phyloP scores from a whole-genome alignment of 2,329 filamentous ascomycete genomes.

The Metarhizium album region DNA sequence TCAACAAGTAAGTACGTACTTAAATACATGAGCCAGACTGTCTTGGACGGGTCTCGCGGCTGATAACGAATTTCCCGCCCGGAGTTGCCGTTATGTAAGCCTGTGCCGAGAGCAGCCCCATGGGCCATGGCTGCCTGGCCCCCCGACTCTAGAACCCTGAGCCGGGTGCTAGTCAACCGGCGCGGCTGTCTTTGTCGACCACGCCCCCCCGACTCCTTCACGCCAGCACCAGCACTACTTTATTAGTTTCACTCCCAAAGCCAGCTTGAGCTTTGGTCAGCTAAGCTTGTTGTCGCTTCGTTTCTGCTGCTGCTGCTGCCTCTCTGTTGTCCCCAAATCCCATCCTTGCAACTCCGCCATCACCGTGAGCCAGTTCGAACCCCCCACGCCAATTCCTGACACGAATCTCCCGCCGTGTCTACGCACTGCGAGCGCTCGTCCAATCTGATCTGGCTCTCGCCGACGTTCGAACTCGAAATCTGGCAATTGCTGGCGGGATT shows the following conservation, averaged over 20 bases:
- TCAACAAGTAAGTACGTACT: no score
- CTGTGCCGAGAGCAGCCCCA: background rate
- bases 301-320: background rate
- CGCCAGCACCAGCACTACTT: no score
- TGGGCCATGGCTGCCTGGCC: no score
- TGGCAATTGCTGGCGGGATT: background rate
- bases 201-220: background rate
- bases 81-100: conserved; percentile 9
- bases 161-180: no score
- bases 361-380: background rate
- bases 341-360: background rate
- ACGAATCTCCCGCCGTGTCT: background rate
- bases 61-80: no score
- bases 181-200: background rate
- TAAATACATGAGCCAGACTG: no score
- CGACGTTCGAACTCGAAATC: background rate
- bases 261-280: background rate
- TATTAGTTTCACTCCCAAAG: background rate
- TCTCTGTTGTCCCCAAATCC: background rate
- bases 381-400: background rate
- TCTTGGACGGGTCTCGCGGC: no score
- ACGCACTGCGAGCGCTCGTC: background rate
- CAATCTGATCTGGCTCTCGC: background rate
- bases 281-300: background rate
- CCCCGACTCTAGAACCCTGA: background rate